Conservation (phyloP, 768 basidiomycete species). For the Postia placenta region DNA sequence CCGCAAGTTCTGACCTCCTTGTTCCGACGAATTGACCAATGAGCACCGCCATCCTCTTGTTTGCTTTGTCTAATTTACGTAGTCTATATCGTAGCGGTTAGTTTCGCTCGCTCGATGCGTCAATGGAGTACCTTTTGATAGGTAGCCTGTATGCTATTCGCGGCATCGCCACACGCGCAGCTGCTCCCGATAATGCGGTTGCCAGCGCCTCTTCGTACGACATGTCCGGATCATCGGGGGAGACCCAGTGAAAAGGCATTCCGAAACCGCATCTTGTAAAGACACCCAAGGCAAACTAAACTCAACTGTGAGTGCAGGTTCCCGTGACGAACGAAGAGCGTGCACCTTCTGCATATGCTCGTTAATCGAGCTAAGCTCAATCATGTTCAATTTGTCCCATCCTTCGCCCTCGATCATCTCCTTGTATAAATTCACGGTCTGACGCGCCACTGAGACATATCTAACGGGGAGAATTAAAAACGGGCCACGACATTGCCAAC, state of each 20-base stretch:
- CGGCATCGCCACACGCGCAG: conserved; percentile 2
- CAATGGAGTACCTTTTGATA: neutral
- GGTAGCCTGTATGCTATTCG: conserved; percentile 3
- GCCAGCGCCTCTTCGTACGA: conserved; percentile 5
- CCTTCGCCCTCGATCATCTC: conserved; percentile 6
- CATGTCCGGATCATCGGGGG: neutral
- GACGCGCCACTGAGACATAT: neutral
- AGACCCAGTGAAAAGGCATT: neutral
- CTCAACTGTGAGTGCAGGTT: neutral
- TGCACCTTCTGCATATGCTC: conserved; percentile 1
- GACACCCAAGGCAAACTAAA: conserved; percentile 3
- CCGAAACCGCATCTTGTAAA: conserved; percentile 3
- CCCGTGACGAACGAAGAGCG: neutral
- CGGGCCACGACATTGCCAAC: neutral
- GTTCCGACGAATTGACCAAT: neutral
- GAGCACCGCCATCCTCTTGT: neutral
- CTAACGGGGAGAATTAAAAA: neutral
- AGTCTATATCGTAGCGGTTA: neutral
- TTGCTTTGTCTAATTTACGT: conserved; percentile 1
- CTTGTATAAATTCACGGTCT: neutral
- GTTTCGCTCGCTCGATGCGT: neutral
- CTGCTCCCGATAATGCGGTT: neutral
- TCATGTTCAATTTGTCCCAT: neutral
- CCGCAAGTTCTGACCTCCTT: neutral
- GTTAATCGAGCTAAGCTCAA: neutral